These are phyloP conservation scores for Malassezia nana DNA, from an alignment of 1,284 basidiomycete genomes.

Conservation along the genomic window DNA sequence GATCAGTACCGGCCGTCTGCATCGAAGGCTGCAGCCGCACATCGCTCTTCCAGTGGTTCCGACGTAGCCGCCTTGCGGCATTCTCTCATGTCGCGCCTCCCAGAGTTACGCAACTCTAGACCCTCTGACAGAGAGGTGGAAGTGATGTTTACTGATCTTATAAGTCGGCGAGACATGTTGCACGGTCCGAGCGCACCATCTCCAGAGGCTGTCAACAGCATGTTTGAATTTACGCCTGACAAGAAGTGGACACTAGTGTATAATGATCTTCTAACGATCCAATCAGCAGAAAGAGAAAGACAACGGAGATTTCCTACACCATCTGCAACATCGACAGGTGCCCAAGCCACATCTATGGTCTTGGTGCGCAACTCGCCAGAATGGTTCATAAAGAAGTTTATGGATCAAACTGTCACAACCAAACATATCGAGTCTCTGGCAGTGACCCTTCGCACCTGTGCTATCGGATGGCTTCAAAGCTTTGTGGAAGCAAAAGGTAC, in stretches of 20 bases:
- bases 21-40: neutral
- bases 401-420: constrained; percentile 70
- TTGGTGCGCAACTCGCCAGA: constrained; percentile 49
- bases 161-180: constrained; percentile 45
- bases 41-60: neutral
- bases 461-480: constrained; percentile 47
- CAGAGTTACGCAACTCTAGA: constrained; percentile 31
- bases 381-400: constrained; percentile 74
- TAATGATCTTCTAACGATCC: constrained; percentile 69
- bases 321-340: constrained; percentile 51
- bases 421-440: constrained; percentile 68
- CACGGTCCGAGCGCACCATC: constrained; percentile 36
- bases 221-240: constrained; percentile 51
- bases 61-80: constrained; percentile 4
- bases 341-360: constrained; percentile 47
- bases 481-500: constrained; percentile 60
- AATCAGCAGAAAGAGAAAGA: constrained; percentile 53
- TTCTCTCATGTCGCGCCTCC: constrained; percentile 8
- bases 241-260: constrained; percentile 89
- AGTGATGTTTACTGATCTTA: constrained; percentile 45
- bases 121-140: constrained; percentile 40
- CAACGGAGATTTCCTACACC: constrained; percentile 50
- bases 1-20: neutral
- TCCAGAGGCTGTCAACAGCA: constrained; percentile 37
- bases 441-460: constrained; percentile 61